Base-by-base conservation (phyloP, 2,329 filamentous ascomycete genomes). In the Berkeleyomyces rouxiae region DNA sequence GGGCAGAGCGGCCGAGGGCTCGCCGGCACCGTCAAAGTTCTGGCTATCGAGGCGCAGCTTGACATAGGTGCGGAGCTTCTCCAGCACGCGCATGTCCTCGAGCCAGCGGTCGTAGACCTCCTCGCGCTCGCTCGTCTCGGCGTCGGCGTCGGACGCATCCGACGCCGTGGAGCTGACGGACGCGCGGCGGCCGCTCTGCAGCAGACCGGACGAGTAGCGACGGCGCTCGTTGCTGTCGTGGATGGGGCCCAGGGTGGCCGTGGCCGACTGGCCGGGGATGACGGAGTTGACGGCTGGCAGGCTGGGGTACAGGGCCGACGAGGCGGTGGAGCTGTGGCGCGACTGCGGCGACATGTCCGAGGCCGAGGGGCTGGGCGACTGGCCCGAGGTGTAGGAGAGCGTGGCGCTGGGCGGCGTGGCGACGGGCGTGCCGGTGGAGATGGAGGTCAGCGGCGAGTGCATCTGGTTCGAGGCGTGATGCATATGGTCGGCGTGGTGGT, bases 371-470 rank as follows among this genome's bases (percentile, higher is more conserved):
- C 78, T 81, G 2, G 87, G 87, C 5, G 87, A 91, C 71, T 90
- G 86, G 58, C 85, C 84, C 9, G 87, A 89, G 46, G 83, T 84
- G 74, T 90, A 90, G 0, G 87, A 90, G 70, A 89, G 79, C 62
- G 83, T 81, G 71, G 84, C 88, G 9, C 85, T 88, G 0, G 87
- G 85, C 6, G 87, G 88, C 2, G 87, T 91, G 66, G 90, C 79
- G 7, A 86, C 87, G 7, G 88, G 87, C 11, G 87, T 91, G 66
- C 87, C 85, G 31, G 82, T 83, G 47, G 81, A 80, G 57, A 82
- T 75, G 13, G 78, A 78, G 39, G 78, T 80, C 67, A 83, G 69
- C 23, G 84, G 84, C 36, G 83, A 85, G 39, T 81, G 80, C 72
- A 84, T 79, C 68, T 79, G 79, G n/a, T 77, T 78, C 5, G 78